Conservation (phyloP, 257 asterid genomes). For the Anisodus acutangulus region DNA sequence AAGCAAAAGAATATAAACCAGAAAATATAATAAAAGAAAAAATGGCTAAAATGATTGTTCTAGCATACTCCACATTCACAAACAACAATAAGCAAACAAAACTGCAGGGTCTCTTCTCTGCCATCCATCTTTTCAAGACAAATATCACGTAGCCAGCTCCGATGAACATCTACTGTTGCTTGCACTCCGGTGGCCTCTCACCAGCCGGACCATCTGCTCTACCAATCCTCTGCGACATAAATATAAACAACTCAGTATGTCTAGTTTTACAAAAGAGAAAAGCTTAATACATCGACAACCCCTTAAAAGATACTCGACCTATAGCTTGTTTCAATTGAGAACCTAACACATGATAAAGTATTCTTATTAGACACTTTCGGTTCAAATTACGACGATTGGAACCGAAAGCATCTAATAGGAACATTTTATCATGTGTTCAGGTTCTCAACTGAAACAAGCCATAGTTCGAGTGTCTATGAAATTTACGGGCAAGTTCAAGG, state of each 20-base stretch:
- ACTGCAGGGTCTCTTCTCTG: conserved; percentile 10
- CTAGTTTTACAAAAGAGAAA: not conserved
- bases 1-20: not conserved
- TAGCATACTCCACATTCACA: not conserved
- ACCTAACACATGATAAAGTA: no score
- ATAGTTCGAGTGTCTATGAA: no score
- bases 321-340: no score
- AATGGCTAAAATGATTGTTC: conserved; percentile 18
- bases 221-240: conserved; percentile 56
- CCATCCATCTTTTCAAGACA: not conserved
- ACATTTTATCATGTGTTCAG: no score
- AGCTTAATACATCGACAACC: no score
- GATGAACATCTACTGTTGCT: conserved; percentile 59
- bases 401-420: no score
- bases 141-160: not conserved
- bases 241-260: conserved; percentile 16
- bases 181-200: conserved; percentile 90
- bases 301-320: no score
- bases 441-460: no score
- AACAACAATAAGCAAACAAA: not conserved
- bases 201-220: conserved; percentile 68
- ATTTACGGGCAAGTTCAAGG: no score
- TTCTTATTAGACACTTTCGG: no score
- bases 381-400: no score
- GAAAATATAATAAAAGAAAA: not conserved